Base-by-base conservation (phyloP, 169 alveolate genomes). In the Babesia bigemina region DNA sequence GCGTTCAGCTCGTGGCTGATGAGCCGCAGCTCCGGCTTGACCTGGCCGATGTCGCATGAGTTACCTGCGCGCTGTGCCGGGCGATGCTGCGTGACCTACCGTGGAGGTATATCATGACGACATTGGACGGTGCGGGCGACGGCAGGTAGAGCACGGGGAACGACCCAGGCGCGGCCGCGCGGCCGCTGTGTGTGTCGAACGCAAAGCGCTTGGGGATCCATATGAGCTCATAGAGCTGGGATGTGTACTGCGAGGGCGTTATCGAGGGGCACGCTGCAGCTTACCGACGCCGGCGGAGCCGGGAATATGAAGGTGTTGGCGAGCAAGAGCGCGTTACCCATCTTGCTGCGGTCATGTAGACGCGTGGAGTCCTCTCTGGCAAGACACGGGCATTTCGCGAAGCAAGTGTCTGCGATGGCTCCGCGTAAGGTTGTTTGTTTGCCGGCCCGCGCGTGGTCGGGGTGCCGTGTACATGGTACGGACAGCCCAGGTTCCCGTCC, bases 21-120 rank as follows among this genome's bases (percentile, higher is more conserved):
- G 22, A 81, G 75, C 50, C 81, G 59, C 66, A 92, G 53, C 61
- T 92, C 96, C 21, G 92, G 95, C 70, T 81, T 75, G 21, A 92
- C 90, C 53, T 86, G 92, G 21, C 96, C 96, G 59, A 92, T 70
- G 76, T 92, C 96, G 70, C 96, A 92, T n/a, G 94, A 91, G 69
- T 92, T 92, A 49, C 76, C 90, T 83, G 75, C 21, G 49, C 0
- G 45, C 24, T 49, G 16, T 72, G 58, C n/a, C 28, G 47, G 19
- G 26, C 28, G 4, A 47, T 11, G 8, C 13, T 10, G 7, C 14
- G 11, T 4, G 9, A 67, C 87, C 16, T 55, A 83, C 90, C 90
- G 57, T 83, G 90, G 2, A 83, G 59, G 50, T 83, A 83, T 16
- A 83, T 83, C 42, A 75, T 21, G 14, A 83, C 39, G 21, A 50